Conservation (phyloP, 73 alveolate species). For the Stentor coeruleus region DNA sequence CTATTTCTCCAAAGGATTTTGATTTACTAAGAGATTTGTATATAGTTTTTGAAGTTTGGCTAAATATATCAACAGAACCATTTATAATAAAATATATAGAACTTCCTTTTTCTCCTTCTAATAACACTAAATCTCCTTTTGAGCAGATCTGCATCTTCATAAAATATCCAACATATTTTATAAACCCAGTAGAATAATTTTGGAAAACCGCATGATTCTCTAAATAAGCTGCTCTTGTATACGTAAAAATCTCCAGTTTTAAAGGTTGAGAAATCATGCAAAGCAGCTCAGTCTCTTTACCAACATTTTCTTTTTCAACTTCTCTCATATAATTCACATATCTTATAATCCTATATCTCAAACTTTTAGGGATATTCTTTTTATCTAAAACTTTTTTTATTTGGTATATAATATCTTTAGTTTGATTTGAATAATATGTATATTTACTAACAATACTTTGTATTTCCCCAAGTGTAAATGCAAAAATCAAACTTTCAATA, state of each 20-base stretch:
- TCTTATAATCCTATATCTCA: not conserved
- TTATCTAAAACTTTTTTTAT: too few species aligned
- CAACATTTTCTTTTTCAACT: not conserved
- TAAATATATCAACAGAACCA: not conserved
- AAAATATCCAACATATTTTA: not conserved
- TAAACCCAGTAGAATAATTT: not conserved
- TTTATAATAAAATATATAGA: not conserved
- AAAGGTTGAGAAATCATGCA: not conserved
- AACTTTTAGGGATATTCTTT: too few species aligned
- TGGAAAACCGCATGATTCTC: not conserved
- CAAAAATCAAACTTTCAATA: too few species aligned
- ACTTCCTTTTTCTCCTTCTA: not conserved
- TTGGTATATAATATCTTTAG: too few species aligned
- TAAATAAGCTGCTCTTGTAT: not conserved
- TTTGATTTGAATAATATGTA: too few species aligned
- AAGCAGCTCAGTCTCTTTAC: not conserved
- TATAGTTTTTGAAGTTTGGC: not conserved
- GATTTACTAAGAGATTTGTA: not conserved
- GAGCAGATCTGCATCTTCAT: slow-evolving; percentile 21
- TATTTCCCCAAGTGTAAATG: too few species aligned
- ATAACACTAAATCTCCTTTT: not conserved
- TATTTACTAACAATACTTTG: too few species aligned
- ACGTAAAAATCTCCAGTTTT: not conserved
- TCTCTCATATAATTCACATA: not conserved
- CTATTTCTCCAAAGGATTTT: slow-evolving; percentile 9